These are phyloP conservation scores for Mycena olivaceomarginata DNA, from an alignment of 768 basidiomycete genomes.

Conservation along the genomic window DNA sequence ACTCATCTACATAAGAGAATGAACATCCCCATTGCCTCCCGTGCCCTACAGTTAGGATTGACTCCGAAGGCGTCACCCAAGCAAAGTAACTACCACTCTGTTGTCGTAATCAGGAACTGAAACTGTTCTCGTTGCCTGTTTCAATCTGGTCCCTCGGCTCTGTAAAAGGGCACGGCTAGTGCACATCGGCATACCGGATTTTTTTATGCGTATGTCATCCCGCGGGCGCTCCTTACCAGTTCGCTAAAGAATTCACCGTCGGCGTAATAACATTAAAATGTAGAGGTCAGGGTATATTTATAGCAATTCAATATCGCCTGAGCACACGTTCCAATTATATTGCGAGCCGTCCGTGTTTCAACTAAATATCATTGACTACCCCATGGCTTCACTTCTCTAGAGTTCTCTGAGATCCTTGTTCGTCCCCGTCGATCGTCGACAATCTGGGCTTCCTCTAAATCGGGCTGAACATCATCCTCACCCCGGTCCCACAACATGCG, in stretches of 20 bases:
- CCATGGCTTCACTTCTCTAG: background rate
- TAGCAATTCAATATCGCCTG: background rate
- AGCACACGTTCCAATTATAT: background rate
- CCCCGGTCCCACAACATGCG: background rate
- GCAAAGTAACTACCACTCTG: background rate
- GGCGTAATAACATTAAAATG: background rate
- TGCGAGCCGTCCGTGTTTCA: background rate
- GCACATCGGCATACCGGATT: background rate
- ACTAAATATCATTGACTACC: background rate
- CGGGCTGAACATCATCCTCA: background rate
- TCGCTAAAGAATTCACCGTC: constrained; percentile 1
- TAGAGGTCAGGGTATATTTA: background rate
- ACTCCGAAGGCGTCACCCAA: background rate
- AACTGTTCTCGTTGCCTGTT: background rate
- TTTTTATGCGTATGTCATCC: background rate
- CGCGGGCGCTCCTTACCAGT: background rate
- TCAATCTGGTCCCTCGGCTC: too few relatives aligned
- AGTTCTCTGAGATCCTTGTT: background rate
- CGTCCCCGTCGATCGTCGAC: background rate
- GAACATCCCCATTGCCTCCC: background rate
- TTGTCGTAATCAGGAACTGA: background rate
- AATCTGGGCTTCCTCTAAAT: background rate
- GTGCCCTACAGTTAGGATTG: background rate
- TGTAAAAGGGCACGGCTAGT: background rate
- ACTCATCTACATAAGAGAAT: background rate